Conservation (phyloP, 1,284 basidiomycete genomes). For the Rhodotorula glutinis region DNA sequence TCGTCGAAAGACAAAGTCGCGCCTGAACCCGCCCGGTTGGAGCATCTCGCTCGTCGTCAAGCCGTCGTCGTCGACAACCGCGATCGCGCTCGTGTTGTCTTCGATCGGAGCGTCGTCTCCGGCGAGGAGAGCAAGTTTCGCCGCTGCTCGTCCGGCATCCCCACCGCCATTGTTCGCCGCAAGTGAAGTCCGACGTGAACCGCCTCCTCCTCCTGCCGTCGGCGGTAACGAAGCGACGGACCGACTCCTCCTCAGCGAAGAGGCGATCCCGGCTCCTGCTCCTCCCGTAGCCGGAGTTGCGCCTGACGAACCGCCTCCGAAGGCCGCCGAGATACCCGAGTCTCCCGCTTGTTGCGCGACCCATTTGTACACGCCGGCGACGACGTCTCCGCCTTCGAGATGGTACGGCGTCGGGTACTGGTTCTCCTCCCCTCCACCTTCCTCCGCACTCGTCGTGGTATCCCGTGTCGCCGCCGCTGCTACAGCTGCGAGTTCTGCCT, state of each 20-base stretch:
- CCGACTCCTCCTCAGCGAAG: constrained; percentile 16
- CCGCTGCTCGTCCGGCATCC: neutral
- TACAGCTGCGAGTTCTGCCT: constrained; percentile 14
- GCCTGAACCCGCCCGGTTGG: constrained; percentile 86
- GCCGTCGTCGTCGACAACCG: neutral
- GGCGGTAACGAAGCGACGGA: constrained; percentile 9
- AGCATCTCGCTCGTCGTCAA: constrained; percentile 64
- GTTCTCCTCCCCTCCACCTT: neutral
- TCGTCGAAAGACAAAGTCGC: constrained; percentile 66
- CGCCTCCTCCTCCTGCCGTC: neutral
- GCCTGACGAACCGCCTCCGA: neutral
- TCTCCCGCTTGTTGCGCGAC: constrained; percentile 26
- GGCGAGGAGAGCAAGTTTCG: constrained; percentile 1
- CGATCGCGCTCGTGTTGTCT: constrained; percentile 3
- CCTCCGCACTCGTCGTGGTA: neutral
- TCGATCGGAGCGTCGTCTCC: neutral
- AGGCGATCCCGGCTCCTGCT: neutral
- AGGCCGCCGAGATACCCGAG: neutral
- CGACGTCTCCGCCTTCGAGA: constrained; percentile 41
- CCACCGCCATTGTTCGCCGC: neutral
- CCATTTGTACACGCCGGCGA: constrained; percentile 43
- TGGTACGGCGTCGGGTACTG: constrained; percentile 43
- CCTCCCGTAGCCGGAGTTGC: neutral
- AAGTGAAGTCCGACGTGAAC: constrained; percentile 1
- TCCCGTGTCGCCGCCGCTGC: neutral